Conservation (phyloP, 1,284 basidiomycete species). For the Puccinia triticina region DNA sequence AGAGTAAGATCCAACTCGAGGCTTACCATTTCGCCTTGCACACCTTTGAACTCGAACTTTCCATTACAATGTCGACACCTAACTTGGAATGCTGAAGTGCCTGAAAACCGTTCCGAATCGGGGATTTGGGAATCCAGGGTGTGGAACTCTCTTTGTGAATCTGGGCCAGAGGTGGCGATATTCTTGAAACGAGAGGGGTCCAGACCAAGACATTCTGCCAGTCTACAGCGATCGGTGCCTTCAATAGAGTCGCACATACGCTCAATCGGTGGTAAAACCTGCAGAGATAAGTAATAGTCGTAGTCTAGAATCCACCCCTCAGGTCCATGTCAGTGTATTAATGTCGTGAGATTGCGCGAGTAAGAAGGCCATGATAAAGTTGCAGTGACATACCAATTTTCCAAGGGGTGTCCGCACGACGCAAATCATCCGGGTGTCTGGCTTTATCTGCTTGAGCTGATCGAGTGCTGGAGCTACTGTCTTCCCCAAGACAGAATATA, state of each 20-base stretch:
- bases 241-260: slow-evolving; percentile 94
- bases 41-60: slow-evolving; percentile 69
- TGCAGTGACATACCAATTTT: slow-evolving; percentile 70
- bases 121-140: slow-evolving; percentile 87
- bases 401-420: slow-evolving; percentile 69
- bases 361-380: not conserved
- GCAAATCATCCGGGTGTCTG: slow-evolving; percentile 88
- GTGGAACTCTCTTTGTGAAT: slow-evolving; percentile 70
- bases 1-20: slow-evolving; percentile 61
- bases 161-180: slow-evolving; percentile 63
- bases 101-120: slow-evolving; percentile 82
- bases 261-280: slow-evolving; percentile 91
- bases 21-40: slow-evolving; percentile 70
- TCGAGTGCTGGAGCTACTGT: slow-evolving; percentile 71
- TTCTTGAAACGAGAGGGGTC: slow-evolving; percentile 77
- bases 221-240: slow-evolving; percentile 84
- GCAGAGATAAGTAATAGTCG: slow-evolving; percentile 87
- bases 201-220: slow-evolving; percentile 92
- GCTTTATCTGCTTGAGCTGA: slow-evolving; percentile 85
- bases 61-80: slow-evolving; percentile 75
- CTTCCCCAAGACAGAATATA: slow-evolving; percentile 82
- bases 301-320: slow-evolving; percentile 67
- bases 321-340: not conserved
- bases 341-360: not conserved
- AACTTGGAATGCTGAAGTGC: slow-evolving; percentile 71